Evolutionary conservation across 1,139 yeast genomes (phyloP).

Genomic region (Taphrina betulina): DNA sequence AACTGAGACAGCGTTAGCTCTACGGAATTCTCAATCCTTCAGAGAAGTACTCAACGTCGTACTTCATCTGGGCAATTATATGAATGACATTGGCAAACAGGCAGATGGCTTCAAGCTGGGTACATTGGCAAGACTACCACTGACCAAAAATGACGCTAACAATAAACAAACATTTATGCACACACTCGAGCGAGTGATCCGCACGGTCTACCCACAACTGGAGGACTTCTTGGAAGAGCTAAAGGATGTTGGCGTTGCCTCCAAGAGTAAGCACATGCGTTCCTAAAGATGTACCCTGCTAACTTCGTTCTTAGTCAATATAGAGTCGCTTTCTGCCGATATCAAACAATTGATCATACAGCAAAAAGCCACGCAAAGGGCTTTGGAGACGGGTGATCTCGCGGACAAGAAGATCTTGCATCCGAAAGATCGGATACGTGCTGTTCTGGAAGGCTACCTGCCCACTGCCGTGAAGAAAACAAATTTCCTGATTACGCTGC

Average conservation of each 20-base stretch:
- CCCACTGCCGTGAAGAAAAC: conserved; percentile 64
- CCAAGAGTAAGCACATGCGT: conserved; percentile 51
- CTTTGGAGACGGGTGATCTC: conserved; percentile 68
- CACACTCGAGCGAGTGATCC: conserved; percentile 75
- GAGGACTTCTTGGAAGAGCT: conserved; percentile 78
- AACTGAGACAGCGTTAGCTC: conserved; percentile 64
- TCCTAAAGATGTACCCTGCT: too few relatives aligned
- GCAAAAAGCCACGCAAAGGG: conserved; percentile 43
- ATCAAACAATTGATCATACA: conserved; percentile 9
- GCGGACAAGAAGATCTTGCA: conserved; percentile 68
- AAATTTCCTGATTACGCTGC: conserved; percentile 56
- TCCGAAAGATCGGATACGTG: conserved; percentile 69
- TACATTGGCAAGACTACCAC: conserved; percentile 76
- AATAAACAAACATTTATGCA: conserved; percentile 81
- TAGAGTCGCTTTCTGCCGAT: conserved; percentile 22
- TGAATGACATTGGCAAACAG: conserved; percentile 80
- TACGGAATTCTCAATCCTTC: conserved; percentile 64
- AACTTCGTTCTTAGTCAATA: too few relatives aligned
- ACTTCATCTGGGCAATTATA: conserved; percentile 83
- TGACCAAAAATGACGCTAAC: conserved; percentile 74
- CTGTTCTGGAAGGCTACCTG: conserved; percentile 55
- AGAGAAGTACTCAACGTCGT: conserved; percentile 70
- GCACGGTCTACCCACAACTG: conserved; percentile 74
- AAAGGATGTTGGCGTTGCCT: conserved; percentile 57
- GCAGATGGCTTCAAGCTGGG: conserved; percentile 83